Conservation (phyloP, 495 filamentous ascomycete genomes). For the Letharia lupina region DNA sequence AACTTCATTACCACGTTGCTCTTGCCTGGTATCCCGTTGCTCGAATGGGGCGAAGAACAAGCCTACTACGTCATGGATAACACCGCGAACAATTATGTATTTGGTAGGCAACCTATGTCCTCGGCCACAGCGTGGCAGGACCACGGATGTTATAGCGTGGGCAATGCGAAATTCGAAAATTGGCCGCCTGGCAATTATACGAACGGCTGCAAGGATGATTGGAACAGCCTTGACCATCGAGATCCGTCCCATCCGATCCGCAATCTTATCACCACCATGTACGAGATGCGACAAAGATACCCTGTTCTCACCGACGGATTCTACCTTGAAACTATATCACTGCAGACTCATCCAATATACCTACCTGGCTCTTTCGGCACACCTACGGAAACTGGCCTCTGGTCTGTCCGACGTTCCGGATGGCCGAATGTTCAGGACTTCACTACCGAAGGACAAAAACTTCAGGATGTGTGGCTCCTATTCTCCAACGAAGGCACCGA, state of each 20-base stretch:
- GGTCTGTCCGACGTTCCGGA: constrained; percentile 36
- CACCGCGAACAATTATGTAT: constrained; percentile 43
- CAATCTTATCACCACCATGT: constrained; percentile 42
- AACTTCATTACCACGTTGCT: constrained; percentile 39
- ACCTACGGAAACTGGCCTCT: constrained; percentile 41
- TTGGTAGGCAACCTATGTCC: constrained; percentile 42
- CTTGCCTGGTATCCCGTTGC: constrained; percentile 43
- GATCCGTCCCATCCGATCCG: constrained; percentile 45
- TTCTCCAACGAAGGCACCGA: constrained; percentile 43
- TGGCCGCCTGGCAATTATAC: constrained; percentile 38
- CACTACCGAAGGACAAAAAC: constrained; percentile 33
- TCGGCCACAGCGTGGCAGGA: constrained; percentile 44
- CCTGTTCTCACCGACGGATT: constrained; percentile 44
- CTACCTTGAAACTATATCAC: constrained; percentile 36
- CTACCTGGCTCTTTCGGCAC: constrained; percentile 38
- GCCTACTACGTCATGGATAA: constrained; percentile 44
- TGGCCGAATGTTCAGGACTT: constrained; percentile 36
- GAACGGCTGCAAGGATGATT: constrained; percentile 40
- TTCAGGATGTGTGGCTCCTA: constrained; percentile 43
- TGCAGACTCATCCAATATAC: constrained; percentile 36
- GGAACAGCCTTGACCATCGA: constrained; percentile 44
- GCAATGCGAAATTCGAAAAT: constrained; percentile 38
- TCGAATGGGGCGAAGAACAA: constrained; percentile 48
- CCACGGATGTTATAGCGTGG: constrained; percentile 44
- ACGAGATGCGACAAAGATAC: constrained; percentile 40